Percentiles rank a stretch among this genome's conserved stretches.
Conservation (phyloP, 2,329 filamentous ascomycete species). For the Zalaria sp. region DNA sequence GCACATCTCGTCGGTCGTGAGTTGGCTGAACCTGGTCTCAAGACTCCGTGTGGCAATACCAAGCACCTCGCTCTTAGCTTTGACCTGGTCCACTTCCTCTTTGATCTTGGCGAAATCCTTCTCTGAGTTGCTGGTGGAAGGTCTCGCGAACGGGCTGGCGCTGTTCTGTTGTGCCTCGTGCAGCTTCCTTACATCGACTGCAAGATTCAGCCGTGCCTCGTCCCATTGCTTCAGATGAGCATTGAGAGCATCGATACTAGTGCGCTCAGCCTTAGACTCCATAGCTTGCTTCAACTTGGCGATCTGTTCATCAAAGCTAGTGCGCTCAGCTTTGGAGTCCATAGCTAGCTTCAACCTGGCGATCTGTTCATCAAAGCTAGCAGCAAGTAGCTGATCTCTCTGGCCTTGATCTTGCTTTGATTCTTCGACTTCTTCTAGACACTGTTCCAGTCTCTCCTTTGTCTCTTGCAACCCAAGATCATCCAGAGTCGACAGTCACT, state of each 20-base stretch:
- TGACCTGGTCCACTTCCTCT: not conserved
- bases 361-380: not conserved
- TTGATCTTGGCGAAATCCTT: not conserved
- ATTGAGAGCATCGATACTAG: not conserved
- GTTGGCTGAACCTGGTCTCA: constrained; percentile 10
- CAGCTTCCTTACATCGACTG: not conserved
- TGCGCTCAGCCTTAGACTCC: not conserved
- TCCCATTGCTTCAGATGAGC: not conserved
- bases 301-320: not conserved
- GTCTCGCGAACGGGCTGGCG: too few relatives aligned
- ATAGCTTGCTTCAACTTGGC: not conserved
- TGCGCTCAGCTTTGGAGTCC: not conserved
- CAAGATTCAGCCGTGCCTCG: not conserved
- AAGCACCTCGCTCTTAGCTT: not conserved
- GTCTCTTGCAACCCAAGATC: too few relatives aligned
- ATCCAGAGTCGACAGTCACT: too few relatives aligned
- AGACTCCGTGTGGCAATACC: constrained; percentile 5
- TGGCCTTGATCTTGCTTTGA: too few relatives aligned
- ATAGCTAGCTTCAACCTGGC: not conserved
- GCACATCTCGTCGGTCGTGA: constrained; percentile 12
- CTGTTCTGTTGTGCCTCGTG: not conserved
- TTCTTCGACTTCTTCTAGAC: too few relatives aligned
- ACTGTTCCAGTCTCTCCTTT: too few relatives aligned
- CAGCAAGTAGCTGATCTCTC: too few relatives aligned
- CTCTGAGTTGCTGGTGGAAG: too few relatives aligned